Evolutionary conservation across 208 protist genomes (phyloP), one percentile per base, ranked within the genome.

Genomic region (Trypanosoma cruzi): DNA sequence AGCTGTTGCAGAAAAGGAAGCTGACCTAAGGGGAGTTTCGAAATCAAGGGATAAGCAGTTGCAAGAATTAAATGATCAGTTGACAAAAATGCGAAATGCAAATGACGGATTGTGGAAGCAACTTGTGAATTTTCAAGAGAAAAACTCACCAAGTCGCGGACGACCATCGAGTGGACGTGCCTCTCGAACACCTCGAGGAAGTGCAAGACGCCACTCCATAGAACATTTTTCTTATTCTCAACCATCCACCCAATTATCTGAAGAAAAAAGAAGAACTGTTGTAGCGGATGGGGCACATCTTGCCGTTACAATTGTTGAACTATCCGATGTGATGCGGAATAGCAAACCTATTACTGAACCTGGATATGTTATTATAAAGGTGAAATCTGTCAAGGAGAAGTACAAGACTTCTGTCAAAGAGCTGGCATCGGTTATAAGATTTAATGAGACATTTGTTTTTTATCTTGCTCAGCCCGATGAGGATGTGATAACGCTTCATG

Each of bases 321-420:
- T 95, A 54, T 75, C 60, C 18, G 82, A 88, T 75, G 58, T 95
- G 14, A 50, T 83, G 44, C 80, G 84, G 34, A 90, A 92, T 59
- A 85, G 84, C 20, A 60, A 65, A 42, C 74, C 79, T 14, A 87
- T 95, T 62, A 90, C 82, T 6, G 87, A 90, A 37, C 82, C 86
- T 14, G 90, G 90, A 14, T 82, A 89, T 62, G 64, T 95, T 13
- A 77, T 92, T 66, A 88, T 95, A 61, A 95, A 95, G 64, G 75
- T 93, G 22, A 95, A 95, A 73, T 95, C 90, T 29, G 88, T 95
- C 48, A 95, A 95, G 66, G 90, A 95, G 66, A 95, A 95, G 73
- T 95, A 95, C 67, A 95, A 93, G 64, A 95, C 90, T 6, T 92
- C 87, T 28, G 82, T 90, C 8, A 89, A 89, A 58, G 79, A 89